Evolutionary conservation across 1,284 basidiomycete species (phyloP).

Genomic region (Leccinum variabile): DNA sequence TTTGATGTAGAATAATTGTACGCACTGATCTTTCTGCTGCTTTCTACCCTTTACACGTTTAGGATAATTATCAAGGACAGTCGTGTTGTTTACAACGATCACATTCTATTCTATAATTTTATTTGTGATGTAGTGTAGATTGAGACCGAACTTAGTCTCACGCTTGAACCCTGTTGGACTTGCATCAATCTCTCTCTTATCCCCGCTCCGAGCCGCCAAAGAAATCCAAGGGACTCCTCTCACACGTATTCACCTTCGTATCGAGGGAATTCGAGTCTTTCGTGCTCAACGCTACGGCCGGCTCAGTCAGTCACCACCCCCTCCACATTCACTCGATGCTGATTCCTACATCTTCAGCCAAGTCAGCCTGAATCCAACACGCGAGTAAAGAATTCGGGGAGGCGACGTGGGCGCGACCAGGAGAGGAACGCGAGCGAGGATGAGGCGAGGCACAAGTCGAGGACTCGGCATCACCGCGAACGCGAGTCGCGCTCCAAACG

Average conservation of each 20-base stretch:
- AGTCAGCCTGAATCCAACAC: constrained; percentile 15
- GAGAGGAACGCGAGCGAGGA: constrained; percentile 19
- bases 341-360: constrained; percentile 12
- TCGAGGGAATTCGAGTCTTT: constrained; percentile 72
- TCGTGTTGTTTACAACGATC: constrained; percentile 8
- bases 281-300: constrained; percentile 59
- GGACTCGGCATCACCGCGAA: constrained; percentile 6
- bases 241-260: constrained; percentile 65
- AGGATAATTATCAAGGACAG: constrained; percentile 16
- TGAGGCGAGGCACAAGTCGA: constrained; percentile 12
- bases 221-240: constrained; percentile 47
- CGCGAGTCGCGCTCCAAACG: constrained; percentile 18
- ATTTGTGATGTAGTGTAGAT: constrained; percentile 12
- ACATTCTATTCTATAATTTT: constrained; percentile 12
- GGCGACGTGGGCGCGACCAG: constrained; percentile 8
- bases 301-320: constrained; percentile 25
- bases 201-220: constrained; percentile 1
- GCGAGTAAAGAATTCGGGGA: constrained; percentile 9
- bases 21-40: constrained; percentile 9
- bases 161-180: not conserved
- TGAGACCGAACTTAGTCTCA: constrained; percentile 22
- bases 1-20: constrained; percentile 12
- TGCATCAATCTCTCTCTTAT: not conserved
- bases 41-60: constrained; percentile 11
- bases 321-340: constrained; percentile 4